Base-by-base conservation (phyloP, 1,284 basidiomycete species). In the Chalciporus sp. region DNA sequence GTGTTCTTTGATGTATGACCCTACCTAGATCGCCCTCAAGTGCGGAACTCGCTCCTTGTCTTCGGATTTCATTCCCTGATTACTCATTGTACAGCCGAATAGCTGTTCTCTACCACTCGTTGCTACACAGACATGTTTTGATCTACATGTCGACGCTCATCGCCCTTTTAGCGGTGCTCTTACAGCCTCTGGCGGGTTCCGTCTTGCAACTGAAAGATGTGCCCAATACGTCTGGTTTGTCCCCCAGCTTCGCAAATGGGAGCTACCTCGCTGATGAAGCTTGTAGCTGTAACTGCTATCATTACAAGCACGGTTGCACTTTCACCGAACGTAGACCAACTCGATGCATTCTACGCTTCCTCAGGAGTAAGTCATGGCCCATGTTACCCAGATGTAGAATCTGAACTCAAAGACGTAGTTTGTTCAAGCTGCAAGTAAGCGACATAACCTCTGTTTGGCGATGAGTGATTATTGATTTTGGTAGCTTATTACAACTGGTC, bases 161-260 rank as follows among this genome's bases (percentile, higher is more conserved):
- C 4, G 78, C 76, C 0, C 37, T 77, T 10, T 57, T 66, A 23
- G 73, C 76, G 10, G 70, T 76, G 51, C 49, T 77, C 0, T 75
- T 83, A 20, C 84, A 84, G 60, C 82, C 84, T 5, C 64, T 86
- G 7, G 84, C 84, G 16, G 78, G 81, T 19, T 72, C 83, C 5
- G 72, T 86, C 28, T 79, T 86, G 55, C 76, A 82, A 57, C 65
- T 86, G 31, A 71, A 71, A 55, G 73, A 78, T 49, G 62, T 72
- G 12, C 56, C 69, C 12, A 63, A 76, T 39, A 62, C 68, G 7
- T 42, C 64, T 19, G 49, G 82, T 83, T 60, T 48, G 68, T 54
- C 27, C 23, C 23, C 37, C 11, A 2, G 10, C 12, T 9, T 2
- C 42, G 11, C 9, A 8, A 5, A 12, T 11, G 2, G 49, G 23